Percentiles rank a stretch among this genome's conserved stretches.
Conservation (phyloP, 2,329 filamentous ascomycete species). For the Tolypocladium cylindrosporum region DNA sequence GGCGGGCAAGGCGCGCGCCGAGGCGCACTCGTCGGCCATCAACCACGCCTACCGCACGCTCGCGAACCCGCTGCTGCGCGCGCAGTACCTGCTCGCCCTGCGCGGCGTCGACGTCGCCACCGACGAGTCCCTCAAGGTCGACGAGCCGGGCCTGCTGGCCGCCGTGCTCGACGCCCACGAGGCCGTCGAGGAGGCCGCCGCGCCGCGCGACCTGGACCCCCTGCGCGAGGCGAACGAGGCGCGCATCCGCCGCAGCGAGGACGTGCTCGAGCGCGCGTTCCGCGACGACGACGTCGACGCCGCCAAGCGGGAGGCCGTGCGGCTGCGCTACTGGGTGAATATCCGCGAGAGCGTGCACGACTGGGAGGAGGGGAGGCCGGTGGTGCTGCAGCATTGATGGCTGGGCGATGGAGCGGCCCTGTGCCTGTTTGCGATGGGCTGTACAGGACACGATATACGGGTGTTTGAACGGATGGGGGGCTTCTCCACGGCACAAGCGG, state of each 20-base stretch:
- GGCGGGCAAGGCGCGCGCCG: conserved; percentile 49
- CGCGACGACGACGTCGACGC: conserved; percentile 50
- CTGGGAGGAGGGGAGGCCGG: conserved; percentile 70
- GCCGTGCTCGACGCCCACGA: conserved; percentile 73
- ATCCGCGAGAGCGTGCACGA: conserved; percentile 68
- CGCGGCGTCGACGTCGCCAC: conserved; percentile 67
- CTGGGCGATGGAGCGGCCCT: not conserved
- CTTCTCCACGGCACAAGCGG: not conserved
- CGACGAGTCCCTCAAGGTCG: conserved; percentile 65
- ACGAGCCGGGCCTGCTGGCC: conserved; percentile 61
- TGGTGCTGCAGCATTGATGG: conserved; percentile 39
- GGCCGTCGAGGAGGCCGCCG: conserved; percentile 59
- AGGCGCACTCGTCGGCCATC: conserved; percentile 70
- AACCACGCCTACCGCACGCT: conserved; percentile 91
- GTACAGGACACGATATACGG: not conserved
- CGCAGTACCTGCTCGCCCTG: conserved; percentile 76
- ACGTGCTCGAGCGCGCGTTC: conserved; percentile 54
- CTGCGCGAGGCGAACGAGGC: conserved; percentile 57
- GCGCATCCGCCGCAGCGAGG: conserved; percentile 55
- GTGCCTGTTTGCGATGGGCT: not conserved
- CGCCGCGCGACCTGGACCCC: conserved; percentile 51
- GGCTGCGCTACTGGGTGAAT: conserved; percentile 84
- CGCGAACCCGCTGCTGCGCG: conserved; percentile 63
- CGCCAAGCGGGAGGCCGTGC: conserved; percentile 64
- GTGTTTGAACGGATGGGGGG: not conserved